Percentiles rank a stretch among this genome's conserved stretches.
Evolutionary conservation across 225 moss, liverwort and hornwort genomes (phyloP).

Genomic region (Takakia lepidozioides): DNA sequence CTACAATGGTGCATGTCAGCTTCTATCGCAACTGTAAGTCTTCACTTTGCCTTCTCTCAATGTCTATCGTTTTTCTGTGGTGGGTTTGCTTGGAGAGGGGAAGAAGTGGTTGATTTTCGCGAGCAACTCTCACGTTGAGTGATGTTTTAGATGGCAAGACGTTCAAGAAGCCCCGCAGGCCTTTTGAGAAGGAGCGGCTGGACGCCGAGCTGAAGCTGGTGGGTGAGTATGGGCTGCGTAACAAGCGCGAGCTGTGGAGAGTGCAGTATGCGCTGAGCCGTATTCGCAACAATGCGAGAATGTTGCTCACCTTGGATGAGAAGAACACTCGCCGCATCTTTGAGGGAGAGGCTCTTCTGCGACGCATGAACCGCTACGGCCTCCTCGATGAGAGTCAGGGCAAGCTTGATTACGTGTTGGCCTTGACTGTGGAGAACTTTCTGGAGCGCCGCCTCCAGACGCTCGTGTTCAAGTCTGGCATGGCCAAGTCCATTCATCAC

Average conservation of each 20-base stretch:
- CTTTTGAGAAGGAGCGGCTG: slow-evolving; percentile 88
- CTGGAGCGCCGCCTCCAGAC: slow-evolving; percentile 85
- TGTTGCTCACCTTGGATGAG: slow-evolving; percentile 83
- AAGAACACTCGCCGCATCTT: slow-evolving; percentile 86
- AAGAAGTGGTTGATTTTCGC: neutral
- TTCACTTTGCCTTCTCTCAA: neutral
- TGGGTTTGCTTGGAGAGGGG: neutral
- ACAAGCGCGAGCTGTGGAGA: slow-evolving; percentile 95
- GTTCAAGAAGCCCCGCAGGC: slow-evolving; percentile 89
- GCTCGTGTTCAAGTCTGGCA: slow-evolving; percentile 84
- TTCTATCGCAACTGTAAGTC: slow-evolving; percentile 87
- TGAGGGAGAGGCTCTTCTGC: slow-evolving; percentile 85
- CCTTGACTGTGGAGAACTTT: slow-evolving; percentile 77
- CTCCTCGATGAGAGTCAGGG: slow-evolving; percentile 75
- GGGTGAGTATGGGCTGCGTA: slow-evolving; percentile 86
- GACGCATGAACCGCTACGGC: slow-evolving; percentile 79
- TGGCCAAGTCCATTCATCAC: slow-evolving; percentile 93
- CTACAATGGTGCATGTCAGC: slow-evolving; percentile 79
- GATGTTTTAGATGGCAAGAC: slow-evolving; percentile 69
- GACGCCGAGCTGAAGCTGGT: slow-evolving; percentile 93
- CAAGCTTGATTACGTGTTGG: slow-evolving; percentile 92
- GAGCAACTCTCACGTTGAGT: neutral
- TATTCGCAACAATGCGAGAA: slow-evolving; percentile 87
- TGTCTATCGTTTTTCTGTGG: neutral
- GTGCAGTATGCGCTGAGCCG: slow-evolving; percentile 87